Base-by-base conservation (phyloP, 2,329 filamentous ascomycete species). In the Teratosphaeria zuluensis region DNA sequence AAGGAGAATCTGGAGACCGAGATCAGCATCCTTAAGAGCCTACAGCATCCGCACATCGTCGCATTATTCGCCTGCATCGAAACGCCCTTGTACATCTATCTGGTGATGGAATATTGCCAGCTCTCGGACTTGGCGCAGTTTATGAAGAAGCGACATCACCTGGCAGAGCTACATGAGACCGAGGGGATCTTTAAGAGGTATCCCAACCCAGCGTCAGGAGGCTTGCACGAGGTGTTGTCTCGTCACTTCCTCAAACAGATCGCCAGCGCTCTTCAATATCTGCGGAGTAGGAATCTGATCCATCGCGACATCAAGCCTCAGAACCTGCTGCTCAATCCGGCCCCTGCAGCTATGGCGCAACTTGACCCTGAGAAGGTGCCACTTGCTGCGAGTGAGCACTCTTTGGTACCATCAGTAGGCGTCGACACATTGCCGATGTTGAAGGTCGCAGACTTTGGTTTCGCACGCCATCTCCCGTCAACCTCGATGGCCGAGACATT, bases 91-190 rank as follows among this genome's bases (percentile, higher is more conserved):
- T 89, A 95, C 70, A 96, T 97, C 76, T 94, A 99, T 75, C 83
- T 99, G 59, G 87, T 97, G 63, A 99, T 97, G 92, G 94, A 99
- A 77, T 97, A 95, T 76, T 97, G 94, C 76, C 90, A 95, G 71
- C 82, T 99, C 48, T 92, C 94, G 24, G 94, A 99, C 71, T 77
- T 99, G 59, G 95, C 94, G 11, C 81, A 92, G 57, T 97, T 99
- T 75, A 96, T 99, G 77, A 95, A 94, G 80, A 95, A 94, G 76
- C 84, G 92, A 61, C 86, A 92, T 61, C 89, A 86, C 70, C 83
- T 96, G 53, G 82, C 81, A 52, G 87, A 86, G 55, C 88, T 95
- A 71, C 85, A 88, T 31, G 87, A 89, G 56, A 94, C 92, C 3
- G 84, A 85, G 69, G 90, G 95, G 66, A 92, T 97, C 85, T 90